Evolutionary conservation across 768 basidiomycete genomes (phyloP), one percentile per base, ranked within the genome.

Genomic region (Psilocybe cyanescens): DNA sequence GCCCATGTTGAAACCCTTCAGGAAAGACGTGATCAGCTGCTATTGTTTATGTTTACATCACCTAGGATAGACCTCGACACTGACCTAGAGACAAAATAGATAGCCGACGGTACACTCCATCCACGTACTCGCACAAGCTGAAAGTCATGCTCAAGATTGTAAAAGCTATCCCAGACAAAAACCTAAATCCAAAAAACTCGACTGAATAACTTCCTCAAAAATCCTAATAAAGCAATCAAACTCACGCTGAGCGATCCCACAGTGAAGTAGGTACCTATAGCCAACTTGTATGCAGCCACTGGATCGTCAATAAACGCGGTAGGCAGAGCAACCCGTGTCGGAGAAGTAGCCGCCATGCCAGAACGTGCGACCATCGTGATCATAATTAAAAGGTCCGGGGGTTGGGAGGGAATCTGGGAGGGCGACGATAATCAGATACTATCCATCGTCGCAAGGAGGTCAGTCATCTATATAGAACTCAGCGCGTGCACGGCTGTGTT

Each of bases 41-140:
- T 8, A 33, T 39, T 29, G 11, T 14, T 3, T 51, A 50, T 5
- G 24, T 19, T 50, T 6, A 50, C 14, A 30, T n/a, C 17, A 2
- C 29, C 14, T 46, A 4, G 8, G 33, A 45, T 7, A 28, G n/a
- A 19, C 8, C 14, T 30, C 14, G 30, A 44, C 14, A 37, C 51
- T 14, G 8, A 61, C 60, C 60, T 61, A 3, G 60, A 61, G 17
- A 46, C 28, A 30, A 57, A 61, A 29, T 61, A 61, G 14, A 57
- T 57, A 8, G 31, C 30, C 4, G 56, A 51, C 1, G 60, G 19
- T 17, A 61, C 12, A 53, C 37, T 17, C 11, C 41, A 16, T 33
- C 24, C 41, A 51, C 51, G 55, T n/a, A 16, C 30, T 46, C 39
- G 47, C 5, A 51, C 8, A 30, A 61, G 41, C 31, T 53, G 41